Base-by-base conservation (phyloP, 2,329 filamentous ascomycete species). In the Penicillium crustosum region DNA sequence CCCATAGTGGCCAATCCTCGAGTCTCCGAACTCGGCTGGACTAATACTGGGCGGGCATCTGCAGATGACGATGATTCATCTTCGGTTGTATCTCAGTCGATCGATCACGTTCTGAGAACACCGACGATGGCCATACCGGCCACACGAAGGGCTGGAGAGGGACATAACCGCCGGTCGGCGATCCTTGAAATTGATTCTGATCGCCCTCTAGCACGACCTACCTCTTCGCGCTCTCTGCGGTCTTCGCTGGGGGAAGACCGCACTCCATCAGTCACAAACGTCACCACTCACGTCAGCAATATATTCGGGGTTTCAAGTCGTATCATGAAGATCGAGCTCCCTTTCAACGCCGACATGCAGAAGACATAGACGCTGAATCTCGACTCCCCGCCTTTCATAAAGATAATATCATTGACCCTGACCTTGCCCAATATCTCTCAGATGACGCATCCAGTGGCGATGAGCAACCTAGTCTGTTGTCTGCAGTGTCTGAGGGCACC, bases 331-430 rank as follows among this genome's bases (percentile, higher is more conserved):
- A 97, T 61, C 84, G 90, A 57, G 93, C 91, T 0, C 94, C 94
- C 0, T 97, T 97, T 65, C 91, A 90, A 68, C 82, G 92, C 54
- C 89, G 89, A 58, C 82, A 86, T 12, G 79, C 82, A 19, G 86
- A 95, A 52, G 88, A 92, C 58, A 77, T 82, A 48, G 78, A 82
- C 4, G 86, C 83, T 61, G 88, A 87, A 62, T 79, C 85, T 8
- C 86, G 86, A 42, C 82, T 96, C 36, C 89, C 93, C 17, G 92
- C 92, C n/a, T 97, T 99, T 67, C 94, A 99, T 72, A 92, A 94
- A 70, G 94, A 99, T 78, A 97, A 94, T 70, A 96, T 99, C 66
- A 97, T 99, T 66, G 94, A 99, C 71, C 94, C 94, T 1, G 94
- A 99, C 69, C 80, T 99, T 53, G 93, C 93, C 6, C 90, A 91